These are phyloP conservation scores for Pythium sp. DNA, from an alignment of 352 stramenopile species.

Conservation along the genomic window DNA sequence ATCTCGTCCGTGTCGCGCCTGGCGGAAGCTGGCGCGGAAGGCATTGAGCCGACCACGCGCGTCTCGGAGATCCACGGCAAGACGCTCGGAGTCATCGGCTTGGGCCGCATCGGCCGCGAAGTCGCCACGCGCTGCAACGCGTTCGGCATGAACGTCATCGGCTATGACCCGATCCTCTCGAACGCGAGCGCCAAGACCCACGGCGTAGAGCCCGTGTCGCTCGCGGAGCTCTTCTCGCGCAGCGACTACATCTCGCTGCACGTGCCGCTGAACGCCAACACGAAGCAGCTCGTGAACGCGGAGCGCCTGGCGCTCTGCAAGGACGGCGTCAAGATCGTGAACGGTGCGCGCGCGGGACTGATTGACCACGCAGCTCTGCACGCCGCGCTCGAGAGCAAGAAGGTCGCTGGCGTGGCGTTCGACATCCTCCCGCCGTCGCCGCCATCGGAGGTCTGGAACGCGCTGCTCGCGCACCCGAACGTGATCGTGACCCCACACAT, in stretches of 20 bases:
- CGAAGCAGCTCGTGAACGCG: conserved; percentile 88
- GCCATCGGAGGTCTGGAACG: conserved; percentile 47
- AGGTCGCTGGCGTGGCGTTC: conserved; percentile 76
- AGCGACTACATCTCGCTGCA: conserved; percentile 97
- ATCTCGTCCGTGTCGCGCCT: conserved; percentile 75
- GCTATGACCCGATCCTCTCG: conserved; percentile 92
- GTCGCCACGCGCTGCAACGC: conserved; percentile 91
- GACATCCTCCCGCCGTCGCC: conserved; percentile 63
- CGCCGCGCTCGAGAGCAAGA: conserved; percentile 74
- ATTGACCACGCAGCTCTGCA: conserved; percentile 92
- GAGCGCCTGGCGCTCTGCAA: conserved; percentile 87
- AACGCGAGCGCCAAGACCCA: conserved; percentile 70
- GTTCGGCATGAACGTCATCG: conserved; percentile 94
- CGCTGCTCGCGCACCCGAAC: conserved; percentile 87
- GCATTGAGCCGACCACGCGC: conserved; percentile 18
- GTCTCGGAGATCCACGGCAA: conserved; percentile 87
- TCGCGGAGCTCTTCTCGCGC: conserved; percentile 85
- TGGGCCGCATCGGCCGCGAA: conserved; percentile 92
- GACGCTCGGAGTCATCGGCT: conserved; percentile 92
- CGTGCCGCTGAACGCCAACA: conserved; percentile 94
- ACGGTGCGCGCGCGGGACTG: conserved; percentile 92
- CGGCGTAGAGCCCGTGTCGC: conserved; percentile 81
- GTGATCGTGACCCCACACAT: conserved; percentile 94
- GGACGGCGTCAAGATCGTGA: conserved; percentile 91
- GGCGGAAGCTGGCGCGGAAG: conserved; percentile 6